Base-by-base conservation (phyloP, 140 eudicot species). In the Anethum foeniculum region DNA sequence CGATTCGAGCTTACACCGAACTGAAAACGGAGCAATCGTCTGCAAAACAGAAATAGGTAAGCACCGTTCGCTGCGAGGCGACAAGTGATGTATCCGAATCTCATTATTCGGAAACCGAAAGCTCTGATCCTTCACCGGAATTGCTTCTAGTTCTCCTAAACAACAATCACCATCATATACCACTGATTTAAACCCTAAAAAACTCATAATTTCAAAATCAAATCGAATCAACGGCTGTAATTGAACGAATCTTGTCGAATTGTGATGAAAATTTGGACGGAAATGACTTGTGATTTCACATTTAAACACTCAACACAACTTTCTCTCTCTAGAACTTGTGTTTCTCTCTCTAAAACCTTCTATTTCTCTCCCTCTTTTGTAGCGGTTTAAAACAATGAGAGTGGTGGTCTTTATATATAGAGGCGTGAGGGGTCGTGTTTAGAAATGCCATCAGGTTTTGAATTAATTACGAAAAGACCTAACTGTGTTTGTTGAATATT, bases 1-100 rank as follows among this genome's bases (percentile, higher is more conserved):
- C 7, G 98, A 91, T 80, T 94, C 95, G 30, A 94, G 97, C 86
- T 92, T 94, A 89, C 98, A 94, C n/a, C 88, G 81, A 58, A 94
- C 94, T 30, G 95, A 77, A 51, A 82, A 88, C 0, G 91, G 79
- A 1, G 97, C 88, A 43, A 92, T 87, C 18, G 96, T 86, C 52
- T 89, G 90, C 71, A 94, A 84, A 75, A 90, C 90, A 15, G 97
- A 86, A 28, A 94, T 89, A 44, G 98, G 98, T 14, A 86, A 82
- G 23, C 93, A 90, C 49, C 98, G 83, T 68, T 92, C 97, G 64
- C 94, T 90, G 36, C 73, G 77, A 4, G 80, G 89, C 18, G 98
- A 85, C 30, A 90, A 79, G 77, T 86, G 93, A 67, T 83, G 90
- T 71, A 94, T 89, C 43, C 95, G 91, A 77, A 94, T 94, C 83